phyloP scores from a whole-genome alignment of 2,329 filamentous ascomycete species.

The Huntiella omanensis region DNA sequence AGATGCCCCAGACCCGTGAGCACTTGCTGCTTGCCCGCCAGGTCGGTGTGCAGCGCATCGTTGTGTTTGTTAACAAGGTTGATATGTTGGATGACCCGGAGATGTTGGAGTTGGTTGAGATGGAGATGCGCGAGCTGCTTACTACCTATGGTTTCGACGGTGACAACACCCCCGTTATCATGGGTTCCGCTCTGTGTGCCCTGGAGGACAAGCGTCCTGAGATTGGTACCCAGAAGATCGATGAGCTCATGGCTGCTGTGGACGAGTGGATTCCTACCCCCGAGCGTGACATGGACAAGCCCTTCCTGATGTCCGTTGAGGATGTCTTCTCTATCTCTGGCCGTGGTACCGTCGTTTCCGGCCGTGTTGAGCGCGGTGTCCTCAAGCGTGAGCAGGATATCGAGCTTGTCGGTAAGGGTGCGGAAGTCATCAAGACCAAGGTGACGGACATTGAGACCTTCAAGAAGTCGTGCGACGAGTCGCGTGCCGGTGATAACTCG shows the following conservation, averaged over 20 bases:
- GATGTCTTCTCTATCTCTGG: conserved; percentile 80
- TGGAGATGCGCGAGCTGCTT: conserved; percentile 98
- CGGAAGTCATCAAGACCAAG: conserved; percentile 82
- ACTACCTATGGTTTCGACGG: conserved; percentile 89
- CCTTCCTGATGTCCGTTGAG: conserved; percentile 97
- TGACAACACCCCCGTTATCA: conserved; percentile 90
- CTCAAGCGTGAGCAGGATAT: conserved; percentile 90
- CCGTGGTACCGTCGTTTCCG: conserved; percentile 90
- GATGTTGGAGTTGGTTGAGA: conserved; percentile 99
- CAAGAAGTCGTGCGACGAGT: conserved; percentile 98
- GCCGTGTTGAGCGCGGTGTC: conserved; percentile 87
- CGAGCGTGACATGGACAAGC: conserved; percentile 85
- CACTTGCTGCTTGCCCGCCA: conserved; percentile 94
- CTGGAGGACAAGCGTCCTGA: conserved; percentile 73
- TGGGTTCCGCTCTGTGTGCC: conserved; percentile 91
- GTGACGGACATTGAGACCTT: conserved; percentile 99
- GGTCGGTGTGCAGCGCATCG: conserved; percentile 93
- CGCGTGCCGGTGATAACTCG: conserved; percentile 92
- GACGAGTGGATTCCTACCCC: conserved; percentile 96
- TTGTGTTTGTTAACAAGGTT: conserved; percentile 99
- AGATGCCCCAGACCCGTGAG: conserved; percentile 99
- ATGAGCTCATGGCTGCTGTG: conserved; percentile 75
- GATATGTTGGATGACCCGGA: conserved; percentile 94
- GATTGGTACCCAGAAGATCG: conserved; percentile 73
- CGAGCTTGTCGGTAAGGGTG: conserved; percentile 79